Evolutionary conservation across 331 rosid genomes (phyloP), one percentile per base, ranked within the genome.

Genomic region (Dryas integrifolia): DNA sequence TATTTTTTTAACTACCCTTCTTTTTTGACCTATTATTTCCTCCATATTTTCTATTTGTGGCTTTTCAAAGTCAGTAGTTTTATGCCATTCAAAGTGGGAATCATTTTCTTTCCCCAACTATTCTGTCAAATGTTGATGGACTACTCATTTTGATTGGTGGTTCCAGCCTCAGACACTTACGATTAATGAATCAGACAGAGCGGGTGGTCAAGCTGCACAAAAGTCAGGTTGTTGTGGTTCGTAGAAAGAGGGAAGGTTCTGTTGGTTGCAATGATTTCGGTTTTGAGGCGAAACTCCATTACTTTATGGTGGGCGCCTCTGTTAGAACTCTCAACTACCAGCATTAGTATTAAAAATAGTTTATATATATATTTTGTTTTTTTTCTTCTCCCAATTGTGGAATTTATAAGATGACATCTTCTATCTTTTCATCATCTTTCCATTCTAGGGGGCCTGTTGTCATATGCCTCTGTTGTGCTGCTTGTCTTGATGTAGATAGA

Each of bases 221-320:
- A 82, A 79, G 72, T 85, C 97, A 14, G 75, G 85, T 16, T 90
- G 97, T 92, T 90, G 97, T 7, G 95, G 92, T 64, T 82, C 80
- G 71, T 77, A 68, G 72, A 68, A 52, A 16, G 26, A 65, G 62
- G 59, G 67, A 73, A 60, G 85, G 75, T 66, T 83, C 76, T 46
- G 26, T 53, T 73, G 53, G 76, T 62, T 10, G 78, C 64, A 62
- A 75, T 46, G 56, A 48, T 59, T 18, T 77, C 79, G 76, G 76
- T 73, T 79, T 72, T 72, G 50, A 46, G 77, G 67, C 70, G 70
- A 65, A 81, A 71, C 70, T 65, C 61, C 81, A 72, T 70, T 39
- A 44, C 67, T 71, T 15, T 38, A n/a, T 45, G 58, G 45, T 11
- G 57, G 16, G 35, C 46, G 30, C 45, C 57, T 58, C 45, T 44